These are phyloP conservation scores for Fistulifera pelliculosa DNA, from an alignment of 108 stramenopile species.

Conservation along the genomic window DNA sequence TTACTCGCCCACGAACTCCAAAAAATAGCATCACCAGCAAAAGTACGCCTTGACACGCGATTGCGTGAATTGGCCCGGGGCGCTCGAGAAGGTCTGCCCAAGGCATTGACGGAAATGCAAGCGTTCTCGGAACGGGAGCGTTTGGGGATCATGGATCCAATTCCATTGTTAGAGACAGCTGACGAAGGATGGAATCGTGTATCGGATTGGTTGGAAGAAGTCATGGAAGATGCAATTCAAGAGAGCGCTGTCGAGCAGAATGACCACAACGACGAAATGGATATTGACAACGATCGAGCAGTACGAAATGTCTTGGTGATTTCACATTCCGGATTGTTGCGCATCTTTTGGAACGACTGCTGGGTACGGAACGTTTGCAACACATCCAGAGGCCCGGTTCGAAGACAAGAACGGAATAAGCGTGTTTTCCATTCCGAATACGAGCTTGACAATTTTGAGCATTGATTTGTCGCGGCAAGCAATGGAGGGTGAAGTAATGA, in stretches of 20 bases:
- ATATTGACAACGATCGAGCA: too few relatives aligned
- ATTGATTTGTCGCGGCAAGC: background rate
- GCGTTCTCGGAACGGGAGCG: constrained; percentile 11
- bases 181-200: constrained; percentile 42
- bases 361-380: background rate
- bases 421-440: background rate
- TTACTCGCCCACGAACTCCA: background rate
- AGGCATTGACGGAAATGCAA: constrained; percentile 26
- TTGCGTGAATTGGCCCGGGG: constrained; percentile 52
- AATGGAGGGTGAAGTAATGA: too few relatives aligned
- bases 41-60: constrained; percentile 28
- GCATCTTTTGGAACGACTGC: constrained; percentile 13
- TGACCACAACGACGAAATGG: background rate
- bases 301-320: constrained; percentile 24
- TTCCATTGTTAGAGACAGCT: constrained; percentile 35
- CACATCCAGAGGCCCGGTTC: background rate
- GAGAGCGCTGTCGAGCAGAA: too few relatives aligned
- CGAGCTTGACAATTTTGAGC: background rate
- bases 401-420: background rate
- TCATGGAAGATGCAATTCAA: constrained; percentile 25
- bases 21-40: background rate
- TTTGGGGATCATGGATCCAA: constrained; percentile 6
- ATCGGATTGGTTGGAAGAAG: constrained; percentile 25
- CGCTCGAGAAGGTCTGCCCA: constrained; percentile 38
- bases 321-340: constrained; percentile 43